Base-by-base conservation (phyloP, 139 green algal genomes). In the Tetradesmus obliquus region DNA sequence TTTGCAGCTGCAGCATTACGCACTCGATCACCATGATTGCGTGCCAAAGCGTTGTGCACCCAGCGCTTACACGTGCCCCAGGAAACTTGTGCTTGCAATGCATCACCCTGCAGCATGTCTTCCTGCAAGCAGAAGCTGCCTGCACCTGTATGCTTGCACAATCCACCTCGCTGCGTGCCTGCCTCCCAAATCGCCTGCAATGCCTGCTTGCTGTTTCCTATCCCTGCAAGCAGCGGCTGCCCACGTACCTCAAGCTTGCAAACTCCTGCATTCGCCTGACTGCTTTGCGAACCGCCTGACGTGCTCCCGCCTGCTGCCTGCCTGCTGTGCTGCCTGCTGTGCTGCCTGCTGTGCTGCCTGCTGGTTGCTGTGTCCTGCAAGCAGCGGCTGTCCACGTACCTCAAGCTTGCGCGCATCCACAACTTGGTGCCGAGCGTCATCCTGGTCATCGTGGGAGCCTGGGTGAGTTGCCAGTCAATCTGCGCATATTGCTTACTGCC, bases 371-470 rank as follows among this genome's bases (percentile, higher is more conserved):
- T 54, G 32, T 87, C 82, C 82, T 88, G 13, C 54, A 62, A 86
- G 87, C 45, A 91, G 45, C 62, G 86, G 87, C 55, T 91, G 20
- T 87, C 88, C 51, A 19, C 19, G 3, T 91, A 94, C 60, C 15
- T 94, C 13, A 86, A 94, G 82, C 94, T 97, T 79, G 92, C 95
- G 3, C 94, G 95, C 4, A 91, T 94, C 13, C 93, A 96, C 84
- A 97, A 97, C 90, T 58, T 95, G 53, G 17, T 94, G 71, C 95
- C 95, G 0, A 93, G 91, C 13, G 81, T 94, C 45, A 45, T 96
- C 22, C 91, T 97, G 9, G 95, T 96, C n/a, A 45, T 96, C 7
- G 86, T 96, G 17, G 95, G 95, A 4, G 95, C 95, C 2, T 96
- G 94, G 92, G 89, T 92, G 74, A 88, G 89, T 20, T 12, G 74